phyloP scores from a whole-genome alignment of 805 yeast genomes.

The Barnettozyma sucrosica region DNA sequence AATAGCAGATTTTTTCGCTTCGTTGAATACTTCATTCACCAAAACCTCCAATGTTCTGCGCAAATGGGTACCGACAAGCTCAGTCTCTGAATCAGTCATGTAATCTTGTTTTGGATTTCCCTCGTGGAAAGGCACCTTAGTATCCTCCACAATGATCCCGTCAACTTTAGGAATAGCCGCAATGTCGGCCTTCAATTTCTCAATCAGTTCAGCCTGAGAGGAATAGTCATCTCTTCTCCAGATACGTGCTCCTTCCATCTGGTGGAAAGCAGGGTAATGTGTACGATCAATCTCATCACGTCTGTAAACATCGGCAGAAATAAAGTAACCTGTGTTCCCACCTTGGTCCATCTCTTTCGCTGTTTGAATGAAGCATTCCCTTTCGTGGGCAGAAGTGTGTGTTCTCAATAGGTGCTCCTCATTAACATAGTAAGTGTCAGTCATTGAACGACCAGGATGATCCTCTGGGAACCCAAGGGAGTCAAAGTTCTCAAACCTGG shows the following conservation, averaged over 20 bases:
- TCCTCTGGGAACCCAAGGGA: constrained; percentile 84
- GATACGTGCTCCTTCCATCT: constrained; percentile 91
- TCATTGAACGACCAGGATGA: constrained; percentile 89
- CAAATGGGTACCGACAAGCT: constrained; percentile 66
- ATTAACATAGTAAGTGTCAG: constrained; percentile 91
- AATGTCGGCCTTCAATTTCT: constrained; percentile 51
- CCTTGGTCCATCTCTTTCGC: constrained; percentile 18
- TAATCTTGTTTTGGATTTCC: constrained; percentile 76
- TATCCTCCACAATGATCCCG: constrained; percentile 73
- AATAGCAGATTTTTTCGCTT: constrained; percentile 57
- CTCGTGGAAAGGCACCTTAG: constrained; percentile 43
- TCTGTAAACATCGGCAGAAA: constrained; percentile 93
- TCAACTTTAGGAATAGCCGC: constrained; percentile 59
- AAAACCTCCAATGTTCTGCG: constrained; percentile 81
- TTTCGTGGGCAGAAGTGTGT: constrained; percentile 96
- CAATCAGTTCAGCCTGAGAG: constrained; percentile 30
- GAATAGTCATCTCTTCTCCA: constrained; percentile 55
- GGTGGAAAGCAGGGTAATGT: constrained; percentile 96
- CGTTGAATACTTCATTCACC: constrained; percentile 76
- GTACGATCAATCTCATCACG: constrained; percentile 93
- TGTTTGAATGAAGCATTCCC: constrained; percentile 58
- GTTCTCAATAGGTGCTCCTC: constrained; percentile 70
- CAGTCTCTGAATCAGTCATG: constrained; percentile 66
- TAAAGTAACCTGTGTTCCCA: constrained; percentile 77
- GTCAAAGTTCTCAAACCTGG: constrained; percentile 82